A percentile compares a stretch with the other conserved stretches of the same genome.
These are phyloP conservation scores for Erysimum cheiri DNA, from an alignment of 441 rosid species.

Conservation along the genomic window DNA sequence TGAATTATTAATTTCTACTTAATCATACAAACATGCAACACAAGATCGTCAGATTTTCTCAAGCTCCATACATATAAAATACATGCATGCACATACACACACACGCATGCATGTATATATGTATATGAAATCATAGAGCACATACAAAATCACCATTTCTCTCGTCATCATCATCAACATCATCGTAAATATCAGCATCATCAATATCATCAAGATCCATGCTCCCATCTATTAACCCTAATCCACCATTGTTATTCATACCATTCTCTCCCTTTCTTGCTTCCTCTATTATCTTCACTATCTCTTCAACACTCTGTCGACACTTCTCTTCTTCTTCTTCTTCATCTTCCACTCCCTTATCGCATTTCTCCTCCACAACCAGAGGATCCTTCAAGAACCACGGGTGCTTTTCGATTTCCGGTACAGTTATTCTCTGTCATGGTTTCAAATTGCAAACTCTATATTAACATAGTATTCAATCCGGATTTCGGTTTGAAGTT, in stretches of 20 bases:
- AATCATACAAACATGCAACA: slow-evolving; percentile 30
- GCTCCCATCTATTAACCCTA: slow-evolving; percentile 62
- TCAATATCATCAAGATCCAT: slow-evolving; percentile 81
- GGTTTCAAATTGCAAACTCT: not conserved
- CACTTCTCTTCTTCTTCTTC: slow-evolving; percentile 34
- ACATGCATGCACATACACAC: slow-evolving; percentile 5
- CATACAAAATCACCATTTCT: slow-evolving; percentile 85
- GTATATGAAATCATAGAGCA: slow-evolving; percentile 52
- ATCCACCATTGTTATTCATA: slow-evolving; percentile 46
- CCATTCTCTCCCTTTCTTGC: slow-evolving; percentile 56
- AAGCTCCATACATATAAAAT: slow-evolving; percentile 8
- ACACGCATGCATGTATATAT: not conserved
- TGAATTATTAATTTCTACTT: not conserved
- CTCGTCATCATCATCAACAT: slow-evolving; percentile 60
- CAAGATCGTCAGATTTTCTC: slow-evolving; percentile 13
- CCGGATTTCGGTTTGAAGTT: not conserved
- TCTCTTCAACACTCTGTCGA: slow-evolving; percentile 57
- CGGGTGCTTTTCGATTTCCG: slow-evolving; percentile 63
- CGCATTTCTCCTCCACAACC: slow-evolving; percentile 41
- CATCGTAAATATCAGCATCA: slow-evolving; percentile 63
- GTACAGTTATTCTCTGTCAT: slow-evolving; percentile 62
- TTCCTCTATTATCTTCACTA: slow-evolving; percentile 58
- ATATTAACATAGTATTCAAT: not conserved
- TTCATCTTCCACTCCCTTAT: slow-evolving; percentile 29
- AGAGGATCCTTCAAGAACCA: slow-evolving; percentile 64